A percentile compares a stretch with the other conserved stretches of the same genome.
phyloP scores from a whole-genome alignment of 352 stramenopile genomes.

The Plasmopara viticola region DNA sequence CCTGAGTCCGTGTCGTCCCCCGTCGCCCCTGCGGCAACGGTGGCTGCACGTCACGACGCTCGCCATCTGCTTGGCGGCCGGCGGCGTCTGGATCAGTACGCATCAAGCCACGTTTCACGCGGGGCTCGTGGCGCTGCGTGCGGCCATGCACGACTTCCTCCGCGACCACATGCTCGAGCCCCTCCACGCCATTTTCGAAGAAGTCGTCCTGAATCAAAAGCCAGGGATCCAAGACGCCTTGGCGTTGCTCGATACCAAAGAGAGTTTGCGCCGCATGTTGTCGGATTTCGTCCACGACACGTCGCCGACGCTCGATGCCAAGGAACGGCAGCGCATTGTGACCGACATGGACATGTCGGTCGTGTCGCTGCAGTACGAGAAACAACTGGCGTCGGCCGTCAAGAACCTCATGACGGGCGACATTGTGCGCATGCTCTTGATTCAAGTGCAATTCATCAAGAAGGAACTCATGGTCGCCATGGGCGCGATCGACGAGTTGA shows the following conservation, averaged over 20 bases:
- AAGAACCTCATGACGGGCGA: slow-evolving; percentile 79
- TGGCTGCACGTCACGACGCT: slow-evolving; percentile 63
- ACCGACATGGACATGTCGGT: slow-evolving; percentile 70
- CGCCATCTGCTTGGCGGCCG: slow-evolving; percentile 46
- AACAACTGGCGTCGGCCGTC: slow-evolving; percentile 52
- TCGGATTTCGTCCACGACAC: slow-evolving; percentile 73
- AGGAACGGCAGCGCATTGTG: slow-evolving; percentile 47
- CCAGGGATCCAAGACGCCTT: slow-evolving; percentile 73
- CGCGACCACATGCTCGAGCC: slow-evolving; percentile 78
- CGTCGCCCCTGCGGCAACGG: slow-evolving; percentile 63
- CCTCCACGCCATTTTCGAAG: slow-evolving; percentile 65
- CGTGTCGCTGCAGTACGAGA: slow-evolving; percentile 67
- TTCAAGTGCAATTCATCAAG: slow-evolving; percentile 87
- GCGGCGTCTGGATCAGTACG: slow-evolving; percentile 51
- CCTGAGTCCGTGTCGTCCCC: slow-evolving; percentile 52
- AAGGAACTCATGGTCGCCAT: slow-evolving; percentile 86
- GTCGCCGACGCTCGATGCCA: slow-evolving; percentile 37
- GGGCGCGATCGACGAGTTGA: slow-evolving; percentile 81
- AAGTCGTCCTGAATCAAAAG: slow-evolving; percentile 83
- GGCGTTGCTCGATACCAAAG: slow-evolving; percentile 69
- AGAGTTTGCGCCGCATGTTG: slow-evolving; percentile 80
- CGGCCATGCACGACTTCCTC: slow-evolving; percentile 57
- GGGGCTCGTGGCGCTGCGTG: slow-evolving; percentile 33
- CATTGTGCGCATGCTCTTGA: slow-evolving; percentile 84
- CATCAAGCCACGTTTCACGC: slow-evolving; percentile 64